phyloP scores from a whole-genome alignment of 1,284 basidiomycete species.

The Puccinia polysora region DNA sequence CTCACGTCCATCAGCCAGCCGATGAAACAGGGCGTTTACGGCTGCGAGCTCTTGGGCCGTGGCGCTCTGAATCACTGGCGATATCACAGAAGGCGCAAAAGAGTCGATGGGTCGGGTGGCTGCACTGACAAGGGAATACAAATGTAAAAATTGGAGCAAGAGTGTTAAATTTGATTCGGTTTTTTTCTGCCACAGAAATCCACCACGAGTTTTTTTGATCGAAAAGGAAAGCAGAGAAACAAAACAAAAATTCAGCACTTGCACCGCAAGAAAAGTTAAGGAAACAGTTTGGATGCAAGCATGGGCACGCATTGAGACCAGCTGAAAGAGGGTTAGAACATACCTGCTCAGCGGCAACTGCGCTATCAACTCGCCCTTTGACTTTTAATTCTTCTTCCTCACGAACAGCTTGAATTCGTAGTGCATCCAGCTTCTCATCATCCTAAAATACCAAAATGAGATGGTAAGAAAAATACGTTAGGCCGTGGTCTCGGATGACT shows the following conservation, averaged over 20 bases:
- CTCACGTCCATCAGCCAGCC: constrained; percentile 48
- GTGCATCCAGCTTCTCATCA: constrained; percentile 49
- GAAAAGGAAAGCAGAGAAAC: no score
- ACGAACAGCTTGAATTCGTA: constrained; percentile 45
- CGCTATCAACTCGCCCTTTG: constrained; percentile 47
- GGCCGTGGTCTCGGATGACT: background rate
- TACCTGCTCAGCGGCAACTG: constrained; percentile 48
- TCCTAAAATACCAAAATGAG: constrained; percentile 43
- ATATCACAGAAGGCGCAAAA: constrained; percentile 46
- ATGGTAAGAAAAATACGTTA: background rate
- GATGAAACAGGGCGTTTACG: constrained; percentile 48
- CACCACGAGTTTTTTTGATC: no score
- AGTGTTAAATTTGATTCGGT: constrained; percentile 48
- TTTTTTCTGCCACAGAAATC: no score
- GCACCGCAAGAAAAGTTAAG: background rate
- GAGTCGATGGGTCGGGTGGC: constrained; percentile 22
- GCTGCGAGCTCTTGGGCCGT: constrained; percentile 50
- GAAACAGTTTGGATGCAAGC: no score
- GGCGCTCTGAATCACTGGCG: constrained; percentile 47
- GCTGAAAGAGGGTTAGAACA: no score
- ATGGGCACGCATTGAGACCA: no score
- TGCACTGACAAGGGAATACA: constrained; percentile 48
- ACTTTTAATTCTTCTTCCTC: constrained; percentile 48
- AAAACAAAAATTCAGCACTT: background rate
- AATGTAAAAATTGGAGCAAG: constrained; percentile 51